Conservation (phyloP, 2,329 filamentous ascomycete species). For the Colletotrichum filicis region DNA sequence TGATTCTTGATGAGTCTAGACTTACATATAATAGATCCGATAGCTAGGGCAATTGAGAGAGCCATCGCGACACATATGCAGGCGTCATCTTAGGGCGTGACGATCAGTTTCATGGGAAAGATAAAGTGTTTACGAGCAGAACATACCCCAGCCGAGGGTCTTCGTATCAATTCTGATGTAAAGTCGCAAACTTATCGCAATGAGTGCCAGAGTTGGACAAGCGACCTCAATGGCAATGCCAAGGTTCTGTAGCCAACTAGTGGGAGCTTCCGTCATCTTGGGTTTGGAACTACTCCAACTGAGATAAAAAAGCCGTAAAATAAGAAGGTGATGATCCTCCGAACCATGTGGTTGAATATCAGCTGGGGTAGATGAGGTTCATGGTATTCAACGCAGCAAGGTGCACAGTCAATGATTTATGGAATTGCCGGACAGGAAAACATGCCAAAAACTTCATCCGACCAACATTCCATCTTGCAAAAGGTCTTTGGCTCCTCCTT, state of each 20-base stretch:
- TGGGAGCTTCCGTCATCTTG: background rate
- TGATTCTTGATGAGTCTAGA: background rate
- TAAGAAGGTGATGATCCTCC: background rate
- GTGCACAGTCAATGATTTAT: background rate
- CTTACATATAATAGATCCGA: constrained; percentile 1
- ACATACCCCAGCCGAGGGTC: constrained; percentile 4
- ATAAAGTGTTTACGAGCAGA: no score
- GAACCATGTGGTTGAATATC: background rate
- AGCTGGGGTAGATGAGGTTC: background rate
- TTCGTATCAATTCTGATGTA: constrained; percentile 8
- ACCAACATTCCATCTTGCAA: background rate
- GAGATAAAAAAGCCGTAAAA: background rate
- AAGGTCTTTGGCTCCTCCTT: background rate
- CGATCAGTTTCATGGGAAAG: background rate
- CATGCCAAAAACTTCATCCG: background rate
- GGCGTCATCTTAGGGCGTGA: background rate
- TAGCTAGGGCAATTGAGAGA: background rate
- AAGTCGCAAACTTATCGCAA: background rate
- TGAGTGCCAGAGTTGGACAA: background rate
- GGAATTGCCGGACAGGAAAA: background rate
- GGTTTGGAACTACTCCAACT: background rate
- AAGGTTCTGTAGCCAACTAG: constrained; percentile 2
- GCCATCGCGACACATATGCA: constrained; percentile 3
- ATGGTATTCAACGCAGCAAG: background rate
- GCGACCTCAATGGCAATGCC: constrained; percentile 6